These are phyloP conservation scores for Volutella citrinella DNA, from an alignment of 2,329 filamentous ascomycete species.

Conservation along the genomic window DNA sequence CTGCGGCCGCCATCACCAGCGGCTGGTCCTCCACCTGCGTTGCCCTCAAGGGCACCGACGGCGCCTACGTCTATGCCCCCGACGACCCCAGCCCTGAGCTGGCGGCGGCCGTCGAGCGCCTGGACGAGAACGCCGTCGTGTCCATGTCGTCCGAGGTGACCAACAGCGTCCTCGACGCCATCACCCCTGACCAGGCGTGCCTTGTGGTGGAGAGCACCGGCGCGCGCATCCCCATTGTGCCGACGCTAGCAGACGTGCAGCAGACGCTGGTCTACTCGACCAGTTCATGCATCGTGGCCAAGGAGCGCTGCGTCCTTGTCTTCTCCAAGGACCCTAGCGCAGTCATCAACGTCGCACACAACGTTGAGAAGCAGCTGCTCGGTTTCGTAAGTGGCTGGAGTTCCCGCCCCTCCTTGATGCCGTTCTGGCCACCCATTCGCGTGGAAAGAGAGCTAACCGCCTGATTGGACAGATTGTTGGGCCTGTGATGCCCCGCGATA, in stretches of 20 bases:
- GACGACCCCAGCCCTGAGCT: constrained; percentile 21
- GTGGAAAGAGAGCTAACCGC: no score
- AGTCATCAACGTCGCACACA: constrained; percentile 21
- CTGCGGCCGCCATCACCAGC: constrained; percentile 15
- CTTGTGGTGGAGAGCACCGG: constrained; percentile 20
- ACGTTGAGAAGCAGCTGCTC: constrained; percentile 23
- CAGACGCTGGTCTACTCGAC: constrained; percentile 12
- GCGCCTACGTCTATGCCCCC: constrained; percentile 17
- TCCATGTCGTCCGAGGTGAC: constrained; percentile 24
- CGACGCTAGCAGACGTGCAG: constrained; percentile 15
- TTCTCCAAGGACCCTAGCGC: constrained; percentile 22
- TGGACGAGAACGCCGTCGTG: constrained; percentile 19
- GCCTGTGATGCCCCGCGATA: constrained; percentile 19
- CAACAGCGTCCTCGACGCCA: constrained; percentile 16
- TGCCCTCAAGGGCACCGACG: constrained; percentile 20
- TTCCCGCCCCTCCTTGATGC: neutral
- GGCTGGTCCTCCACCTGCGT: constrained; percentile 24
- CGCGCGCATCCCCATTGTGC: constrained; percentile 20
- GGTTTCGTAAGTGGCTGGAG: constrained; percentile 17
- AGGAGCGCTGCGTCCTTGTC: constrained; percentile 21
- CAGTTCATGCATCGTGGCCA: constrained; percentile 18
- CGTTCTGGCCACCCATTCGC: neutral
- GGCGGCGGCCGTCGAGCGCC: constrained; percentile 15
- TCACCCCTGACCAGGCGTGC: constrained; percentile 15
- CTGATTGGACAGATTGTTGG: constrained; percentile 19